Evolutionary conservation across 345 rosid genomes (phyloP).

Genomic region (Eucalyptus tenuipes): DNA sequence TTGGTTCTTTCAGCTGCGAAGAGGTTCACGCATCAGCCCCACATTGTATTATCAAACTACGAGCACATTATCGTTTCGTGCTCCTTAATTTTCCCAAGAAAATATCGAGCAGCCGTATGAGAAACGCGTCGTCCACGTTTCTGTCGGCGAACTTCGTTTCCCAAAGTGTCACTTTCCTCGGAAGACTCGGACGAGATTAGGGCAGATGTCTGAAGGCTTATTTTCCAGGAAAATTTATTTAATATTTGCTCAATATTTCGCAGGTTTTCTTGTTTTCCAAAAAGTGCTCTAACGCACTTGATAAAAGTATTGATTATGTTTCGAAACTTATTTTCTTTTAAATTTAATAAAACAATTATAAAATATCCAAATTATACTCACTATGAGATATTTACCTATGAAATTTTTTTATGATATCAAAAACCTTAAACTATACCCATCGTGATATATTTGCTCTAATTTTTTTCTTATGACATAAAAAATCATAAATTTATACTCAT

Average conservation of each 20-base stretch:
- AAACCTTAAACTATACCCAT: background rate
- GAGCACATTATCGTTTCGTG: background rate
- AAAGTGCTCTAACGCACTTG: background rate
- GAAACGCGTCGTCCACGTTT: background rate
- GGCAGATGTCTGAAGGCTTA: background rate
- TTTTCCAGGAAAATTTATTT: background rate
- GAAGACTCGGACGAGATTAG: background rate
- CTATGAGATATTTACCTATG: background rate
- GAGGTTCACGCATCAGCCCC: background rate
- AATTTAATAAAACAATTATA: background rate
- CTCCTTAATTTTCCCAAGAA: background rate
- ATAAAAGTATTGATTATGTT: background rate
- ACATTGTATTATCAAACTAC: background rate
- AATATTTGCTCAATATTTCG: background rate
- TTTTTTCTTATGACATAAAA: too few species aligned
- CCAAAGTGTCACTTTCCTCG: background rate
- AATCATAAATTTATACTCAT: too few species aligned
- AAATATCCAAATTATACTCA: fast-evolving
- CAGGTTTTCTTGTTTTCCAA: background rate
- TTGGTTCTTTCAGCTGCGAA: background rate
- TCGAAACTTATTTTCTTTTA: background rate
- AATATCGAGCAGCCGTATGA: background rate
- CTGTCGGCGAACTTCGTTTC: background rate
- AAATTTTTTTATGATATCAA: fast-evolving
- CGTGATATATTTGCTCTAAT: too few species aligned